Percentiles rank a stretch among this genome's conserved stretches.
Evolutionary conservation across 305 asterid species (phyloP).

Genomic region (Fraxinus ornus): DNA sequence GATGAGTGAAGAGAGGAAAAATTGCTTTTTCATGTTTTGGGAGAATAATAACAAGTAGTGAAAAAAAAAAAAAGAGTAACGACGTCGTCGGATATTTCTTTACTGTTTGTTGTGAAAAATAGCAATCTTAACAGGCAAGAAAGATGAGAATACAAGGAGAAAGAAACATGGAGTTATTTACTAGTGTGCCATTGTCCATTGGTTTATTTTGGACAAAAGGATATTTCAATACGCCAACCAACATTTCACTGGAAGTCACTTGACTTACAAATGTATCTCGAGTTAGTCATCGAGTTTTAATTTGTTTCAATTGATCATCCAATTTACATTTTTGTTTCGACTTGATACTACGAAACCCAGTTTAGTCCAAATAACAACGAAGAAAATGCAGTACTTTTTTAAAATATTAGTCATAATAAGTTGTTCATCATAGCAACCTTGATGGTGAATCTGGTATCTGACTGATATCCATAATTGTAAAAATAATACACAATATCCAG

Average conservation of each 20-base stretch:
- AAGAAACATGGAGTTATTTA: background rate
- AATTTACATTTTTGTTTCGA: background rate
- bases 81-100: background rate
- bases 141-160: background rate
- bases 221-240: background rate
- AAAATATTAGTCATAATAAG: no score
- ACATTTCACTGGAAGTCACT: background rate
- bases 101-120: background rate
- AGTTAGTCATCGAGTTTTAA: background rate
- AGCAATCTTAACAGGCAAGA: background rate
- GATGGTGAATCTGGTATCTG: no score
- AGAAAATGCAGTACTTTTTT: background rate
- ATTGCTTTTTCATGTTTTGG: background rate
- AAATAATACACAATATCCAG: no score
- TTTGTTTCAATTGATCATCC: background rate
- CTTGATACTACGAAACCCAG: background rate
- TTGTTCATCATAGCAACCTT: no score
- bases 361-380: background rate
- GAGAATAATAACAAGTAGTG: conserved; percentile 22
- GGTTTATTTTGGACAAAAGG: background rate
- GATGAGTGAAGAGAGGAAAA: background rate
- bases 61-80: conserved; percentile 1
- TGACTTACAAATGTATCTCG: background rate
- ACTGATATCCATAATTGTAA: no score
- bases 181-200: background rate